phyloP scores from a whole-genome alignment of 495 filamentous ascomycete genomes.

The Tuber indicum region DNA sequence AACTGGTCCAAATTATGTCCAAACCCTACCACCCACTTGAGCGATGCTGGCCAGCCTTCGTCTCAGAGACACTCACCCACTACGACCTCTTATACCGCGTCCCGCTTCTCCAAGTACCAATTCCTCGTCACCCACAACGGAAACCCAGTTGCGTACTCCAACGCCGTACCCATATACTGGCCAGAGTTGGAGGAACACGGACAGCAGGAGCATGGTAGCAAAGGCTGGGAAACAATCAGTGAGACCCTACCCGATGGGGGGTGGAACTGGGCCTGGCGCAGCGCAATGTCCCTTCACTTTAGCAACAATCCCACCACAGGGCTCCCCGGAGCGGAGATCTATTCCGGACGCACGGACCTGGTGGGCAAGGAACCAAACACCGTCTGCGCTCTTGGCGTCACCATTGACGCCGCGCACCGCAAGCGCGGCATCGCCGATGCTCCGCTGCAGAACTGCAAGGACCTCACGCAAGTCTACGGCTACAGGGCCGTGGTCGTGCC shows the following conservation, averaged over 20 bases:
- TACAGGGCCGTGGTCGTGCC: not conserved
- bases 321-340: not conserved
- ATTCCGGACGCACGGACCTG: not conserved
- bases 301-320: not conserved
- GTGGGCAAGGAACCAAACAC: not conserved
- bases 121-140: not conserved
- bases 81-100: not conserved
- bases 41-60: not conserved
- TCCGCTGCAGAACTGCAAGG: not conserved
- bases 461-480: not conserved
- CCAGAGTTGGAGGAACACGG: not conserved
- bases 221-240: not conserved
- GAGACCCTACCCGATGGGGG: not conserved
- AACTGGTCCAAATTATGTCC: not conserved
- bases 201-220: not conserved
- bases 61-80: not conserved
- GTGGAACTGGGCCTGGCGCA: not conserved
- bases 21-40: not conserved
- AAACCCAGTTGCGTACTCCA: not conserved
- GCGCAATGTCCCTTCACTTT: not conserved
- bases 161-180: not conserved
- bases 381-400: not conserved
- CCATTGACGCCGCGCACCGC: not conserved
- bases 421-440: not conserved
- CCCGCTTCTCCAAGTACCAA: not conserved